These are phyloP conservation scores for Chrysoporthe cubensis DNA, from an alignment of 2,329 filamentous ascomycete species.

Conservation along the genomic window DNA sequence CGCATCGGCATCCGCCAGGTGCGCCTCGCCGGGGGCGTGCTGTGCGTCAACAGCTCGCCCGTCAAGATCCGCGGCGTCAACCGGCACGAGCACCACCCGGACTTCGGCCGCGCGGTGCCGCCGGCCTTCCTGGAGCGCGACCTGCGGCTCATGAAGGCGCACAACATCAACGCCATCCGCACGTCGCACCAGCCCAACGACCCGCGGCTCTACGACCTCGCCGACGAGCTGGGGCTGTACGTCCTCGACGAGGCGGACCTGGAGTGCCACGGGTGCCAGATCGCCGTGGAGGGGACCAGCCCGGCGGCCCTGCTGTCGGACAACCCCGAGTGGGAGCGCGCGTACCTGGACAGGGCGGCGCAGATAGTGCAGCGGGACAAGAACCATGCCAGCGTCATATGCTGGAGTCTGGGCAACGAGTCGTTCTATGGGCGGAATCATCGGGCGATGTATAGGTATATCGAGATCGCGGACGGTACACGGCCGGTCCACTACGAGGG, in stretches of 20 bases:
- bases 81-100: constrained; percentile 62
- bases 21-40: constrained; percentile 57
- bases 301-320: constrained; percentile 56
- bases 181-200: constrained; percentile 62
- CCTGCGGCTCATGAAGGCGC: constrained; percentile 59
- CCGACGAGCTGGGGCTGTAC: constrained; percentile 59
- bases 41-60: constrained; percentile 58
- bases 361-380: constrained; percentile 68
- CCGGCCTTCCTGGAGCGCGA: constrained; percentile 58
- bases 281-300: constrained; percentile 49
- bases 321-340: constrained; percentile 60
- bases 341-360: constrained; percentile 67
- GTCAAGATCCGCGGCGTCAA: constrained; percentile 62
- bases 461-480: constrained; percentile 58
- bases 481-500: constrained; percentile 66
- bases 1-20: constrained; percentile 62
- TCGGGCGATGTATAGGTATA: constrained; percentile 64
- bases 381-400: constrained; percentile 65
- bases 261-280: constrained; percentile 46
- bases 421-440: constrained; percentile 69
- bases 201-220: constrained; percentile 52
- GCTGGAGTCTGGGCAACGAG: constrained; percentile 72
- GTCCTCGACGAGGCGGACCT: constrained; percentile 51
- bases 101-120: constrained; percentile 56
- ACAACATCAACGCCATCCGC: constrained; percentile 65